phyloP scores from a whole-genome alignment of 768 basidiomycete genomes.

The Pisolithus sp. region DNA sequence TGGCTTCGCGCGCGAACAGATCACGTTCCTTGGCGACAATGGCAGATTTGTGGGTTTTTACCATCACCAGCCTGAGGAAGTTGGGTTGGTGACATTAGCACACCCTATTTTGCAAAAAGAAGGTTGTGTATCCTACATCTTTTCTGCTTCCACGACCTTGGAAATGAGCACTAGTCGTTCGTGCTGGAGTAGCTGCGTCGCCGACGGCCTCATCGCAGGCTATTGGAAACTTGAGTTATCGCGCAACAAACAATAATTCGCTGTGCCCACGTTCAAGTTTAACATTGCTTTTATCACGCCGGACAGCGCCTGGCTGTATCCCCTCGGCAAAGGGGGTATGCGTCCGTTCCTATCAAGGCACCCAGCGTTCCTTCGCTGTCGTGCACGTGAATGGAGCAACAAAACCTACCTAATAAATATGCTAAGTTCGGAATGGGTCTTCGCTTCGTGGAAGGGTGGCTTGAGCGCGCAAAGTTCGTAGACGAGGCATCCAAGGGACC shows the following conservation, averaged over 20 bases:
- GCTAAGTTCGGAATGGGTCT: slow-evolving; percentile 81
- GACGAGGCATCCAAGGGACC: slow-evolving; percentile 95
- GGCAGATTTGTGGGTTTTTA: slow-evolving; percentile 56
- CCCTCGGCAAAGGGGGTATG: slow-evolving; percentile 84
- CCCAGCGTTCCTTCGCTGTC: neutral
- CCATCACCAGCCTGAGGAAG: slow-evolving; percentile 46
- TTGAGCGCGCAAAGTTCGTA: slow-evolving; percentile 93
- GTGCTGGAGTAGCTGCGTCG: slow-evolving; percentile 72
- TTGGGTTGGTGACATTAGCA: no score
- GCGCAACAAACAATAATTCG: neutral
- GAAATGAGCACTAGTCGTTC: slow-evolving; percentile 67
- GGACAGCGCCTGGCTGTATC: slow-evolving; percentile 68
- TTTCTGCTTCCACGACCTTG: slow-evolving; percentile 72
- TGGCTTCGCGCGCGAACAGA: slow-evolving; percentile 49
- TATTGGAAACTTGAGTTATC: slow-evolving; percentile 21
- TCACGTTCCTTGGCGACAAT: slow-evolving; percentile 59
- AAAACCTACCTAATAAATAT: slow-evolving; percentile 68
- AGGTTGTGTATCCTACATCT: slow-evolving; percentile 48
- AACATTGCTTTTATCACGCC: slow-evolving; percentile 84
- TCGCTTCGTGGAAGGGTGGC: slow-evolving; percentile 90
- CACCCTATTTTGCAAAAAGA: no score
- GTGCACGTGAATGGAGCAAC: neutral
- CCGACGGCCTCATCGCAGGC: slow-evolving; percentile 86
- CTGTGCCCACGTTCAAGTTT: slow-evolving; percentile 61
- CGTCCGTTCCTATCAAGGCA: slow-evolving; percentile 60